Evolutionary conservation across 805 yeast species (phyloP).

Genomic region (Isabelozyma rhagii): DNA sequence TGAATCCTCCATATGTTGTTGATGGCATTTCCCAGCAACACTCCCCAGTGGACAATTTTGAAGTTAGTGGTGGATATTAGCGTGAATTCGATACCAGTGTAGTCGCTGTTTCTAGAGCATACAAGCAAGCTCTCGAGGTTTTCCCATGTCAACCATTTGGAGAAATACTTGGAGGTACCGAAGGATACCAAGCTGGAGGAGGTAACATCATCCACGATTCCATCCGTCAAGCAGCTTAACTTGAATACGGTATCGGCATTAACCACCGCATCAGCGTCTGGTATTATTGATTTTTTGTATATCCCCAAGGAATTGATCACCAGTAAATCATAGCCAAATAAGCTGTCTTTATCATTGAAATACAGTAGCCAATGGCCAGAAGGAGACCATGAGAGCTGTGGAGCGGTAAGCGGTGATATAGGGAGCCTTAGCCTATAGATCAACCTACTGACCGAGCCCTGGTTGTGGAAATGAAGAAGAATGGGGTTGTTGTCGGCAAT

Average conservation of each 20-base stretch:
- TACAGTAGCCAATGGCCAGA: constrained; percentile 33
- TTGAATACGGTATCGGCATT: constrained; percentile 11
- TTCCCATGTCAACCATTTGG: constrained; percentile 3
- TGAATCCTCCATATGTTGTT: neutral
- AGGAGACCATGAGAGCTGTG: constrained; percentile 26
- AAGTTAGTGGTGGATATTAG: neutral
- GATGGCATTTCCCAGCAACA: neutral
- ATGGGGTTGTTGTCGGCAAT: constrained; percentile 4
- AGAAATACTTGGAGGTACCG: constrained; percentile 6
- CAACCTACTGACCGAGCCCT: constrained; percentile 28
- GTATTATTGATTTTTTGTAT: constrained; percentile 6
- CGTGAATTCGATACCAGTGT: neutral
- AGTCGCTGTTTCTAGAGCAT: too few relatives aligned
- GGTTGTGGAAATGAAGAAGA: constrained; percentile 26
- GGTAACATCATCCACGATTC: constrained; percentile 7
- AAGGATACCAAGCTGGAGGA: neutral
- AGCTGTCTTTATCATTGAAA: constrained; percentile 17
- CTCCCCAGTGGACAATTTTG: neutral
- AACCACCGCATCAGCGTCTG: constrained; percentile 1
- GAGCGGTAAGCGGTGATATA: constrained; percentile 9
- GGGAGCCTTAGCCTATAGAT: constrained; percentile 19
- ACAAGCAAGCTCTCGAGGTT: neutral
- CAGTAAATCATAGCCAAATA: constrained; percentile 26
- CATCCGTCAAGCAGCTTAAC: constrained; percentile 12
- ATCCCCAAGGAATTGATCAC: constrained; percentile 27